phyloP scores from a whole-genome alignment of 768 basidiomycete species.

The Daedalea quercina region DNA sequence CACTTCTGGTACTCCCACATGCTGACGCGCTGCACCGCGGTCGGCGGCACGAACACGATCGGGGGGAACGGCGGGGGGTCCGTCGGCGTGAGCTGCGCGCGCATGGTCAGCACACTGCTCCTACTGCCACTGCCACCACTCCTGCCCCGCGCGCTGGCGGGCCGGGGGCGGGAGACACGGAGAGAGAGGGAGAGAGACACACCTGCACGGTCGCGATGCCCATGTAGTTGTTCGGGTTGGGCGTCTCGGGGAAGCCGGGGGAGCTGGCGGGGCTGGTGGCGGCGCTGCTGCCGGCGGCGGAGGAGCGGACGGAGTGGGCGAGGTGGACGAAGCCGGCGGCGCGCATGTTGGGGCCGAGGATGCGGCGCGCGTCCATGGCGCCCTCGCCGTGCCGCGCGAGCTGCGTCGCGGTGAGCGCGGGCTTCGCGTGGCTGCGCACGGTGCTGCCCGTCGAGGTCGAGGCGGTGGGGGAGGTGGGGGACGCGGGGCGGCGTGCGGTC shows the following conservation, averaged over 20 bases:
- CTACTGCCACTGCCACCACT: too few species aligned
- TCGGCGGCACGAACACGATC: slow-evolving; percentile 18
- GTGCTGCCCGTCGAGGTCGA: slow-evolving; percentile 4
- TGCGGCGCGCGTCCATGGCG: slow-evolving; percentile 21
- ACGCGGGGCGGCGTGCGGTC: slow-evolving; percentile 11
- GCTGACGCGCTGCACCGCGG: slow-evolving; percentile 5
- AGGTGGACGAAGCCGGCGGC: slow-evolving; percentile 23
- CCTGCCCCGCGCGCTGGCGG: too few species aligned
- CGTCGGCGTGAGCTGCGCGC: slow-evolving; percentile 15
- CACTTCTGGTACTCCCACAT: slow-evolving; percentile 21
- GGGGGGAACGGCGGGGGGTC: slow-evolving; percentile 23
- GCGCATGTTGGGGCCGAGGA: slow-evolving; percentile 22
- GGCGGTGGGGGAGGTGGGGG: slow-evolving; percentile 4
- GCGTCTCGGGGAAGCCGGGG: slow-evolving; percentile 1
- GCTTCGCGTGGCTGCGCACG: neutral
- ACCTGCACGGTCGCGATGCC: neutral
- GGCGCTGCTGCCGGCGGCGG: too few species aligned
- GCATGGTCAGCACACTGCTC: too few species aligned
- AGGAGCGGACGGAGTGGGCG: slow-evolving; percentile 7
- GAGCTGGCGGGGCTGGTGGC: neutral
- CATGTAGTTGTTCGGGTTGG: neutral
- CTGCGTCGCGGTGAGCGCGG: slow-evolving; percentile 14
- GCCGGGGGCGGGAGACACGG: too few species aligned
- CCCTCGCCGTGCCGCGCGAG: slow-evolving; percentile 19
- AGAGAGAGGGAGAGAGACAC: neutral